phyloP scores from a whole-genome alignment of 1,284 basidiomycete genomes.

The Psilocybe mexicana region DNA sequence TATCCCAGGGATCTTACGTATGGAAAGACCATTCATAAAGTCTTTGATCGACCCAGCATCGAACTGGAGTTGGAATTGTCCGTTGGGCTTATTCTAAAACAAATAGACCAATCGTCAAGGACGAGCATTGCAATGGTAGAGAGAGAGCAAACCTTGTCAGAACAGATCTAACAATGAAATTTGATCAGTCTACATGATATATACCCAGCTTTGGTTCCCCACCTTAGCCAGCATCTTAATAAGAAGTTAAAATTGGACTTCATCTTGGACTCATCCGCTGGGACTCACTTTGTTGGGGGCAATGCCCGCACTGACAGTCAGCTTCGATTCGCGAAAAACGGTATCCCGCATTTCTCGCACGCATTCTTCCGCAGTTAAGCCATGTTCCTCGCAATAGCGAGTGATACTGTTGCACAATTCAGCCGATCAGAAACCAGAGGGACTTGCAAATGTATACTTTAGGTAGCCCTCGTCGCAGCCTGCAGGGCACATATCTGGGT shows the following conservation, averaged over 20 bases:
- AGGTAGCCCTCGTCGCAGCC: slow-evolving; percentile 90
- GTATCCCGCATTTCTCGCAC: slow-evolving; percentile 75
- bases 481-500: slow-evolving; percentile 77
- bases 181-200: background rate
- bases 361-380: slow-evolving; percentile 69
- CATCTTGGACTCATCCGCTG: slow-evolving; percentile 7
- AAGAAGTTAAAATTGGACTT: background rate
- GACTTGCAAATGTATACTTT: slow-evolving; percentile 52
- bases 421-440: background rate
- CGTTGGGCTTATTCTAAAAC: slow-evolving; percentile 88
- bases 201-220: slow-evolving; percentile 11
- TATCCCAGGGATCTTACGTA: slow-evolving; percentile 85
- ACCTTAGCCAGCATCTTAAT: slow-evolving; percentile 79
- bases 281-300: slow-evolving; percentile 74
- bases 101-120: background rate
- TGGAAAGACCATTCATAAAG: slow-evolving; percentile 77
- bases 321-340: slow-evolving; percentile 73
- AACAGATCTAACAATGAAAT: slow-evolving; percentile 72
- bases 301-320: slow-evolving; percentile 94
- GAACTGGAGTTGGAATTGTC: slow-evolving; percentile 80
- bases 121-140: background rate
- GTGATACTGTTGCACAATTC: slow-evolving; percentile 59
- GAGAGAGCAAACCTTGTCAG: slow-evolving; percentile 65
- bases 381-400: slow-evolving; percentile 68
- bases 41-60: slow-evolving; percentile 61